Conservation (phyloP, 495 filamentous ascomycete species). For the Pseudomonodictys pantanalensis region DNA sequence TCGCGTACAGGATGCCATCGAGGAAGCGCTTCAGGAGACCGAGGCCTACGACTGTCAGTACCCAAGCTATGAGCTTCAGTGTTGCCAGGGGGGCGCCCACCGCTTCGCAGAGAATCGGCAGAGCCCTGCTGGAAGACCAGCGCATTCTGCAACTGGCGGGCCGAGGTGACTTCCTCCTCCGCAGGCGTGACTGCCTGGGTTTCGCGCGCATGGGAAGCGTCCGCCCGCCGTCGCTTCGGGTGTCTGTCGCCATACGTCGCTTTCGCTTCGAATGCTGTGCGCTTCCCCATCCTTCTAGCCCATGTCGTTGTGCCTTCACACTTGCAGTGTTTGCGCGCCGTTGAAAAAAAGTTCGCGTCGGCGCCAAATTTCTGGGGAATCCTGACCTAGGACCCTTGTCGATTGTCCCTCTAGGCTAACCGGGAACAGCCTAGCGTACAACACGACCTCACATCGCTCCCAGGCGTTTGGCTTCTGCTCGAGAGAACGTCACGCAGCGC, state of each 20-base stretch:
- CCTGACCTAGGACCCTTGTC: too few relatives aligned
- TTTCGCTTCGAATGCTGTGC: conserved; percentile 21
- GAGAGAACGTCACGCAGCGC: too few relatives aligned
- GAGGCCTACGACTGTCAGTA: conserved; percentile 53
- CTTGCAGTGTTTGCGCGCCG: too few relatives aligned
- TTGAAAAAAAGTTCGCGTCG: neutral
- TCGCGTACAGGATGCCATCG: conserved; percentile 54
- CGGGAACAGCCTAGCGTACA: too few relatives aligned
- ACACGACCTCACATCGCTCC: too few relatives aligned
- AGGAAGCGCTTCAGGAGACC: conserved; percentile 75
- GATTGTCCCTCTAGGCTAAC: too few relatives aligned
- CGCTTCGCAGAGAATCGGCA: conserved; percentile 14
- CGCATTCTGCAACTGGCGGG: conserved; percentile 26
- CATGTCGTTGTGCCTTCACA: neutral
- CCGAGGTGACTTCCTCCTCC: conserved; percentile 19
- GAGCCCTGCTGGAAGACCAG: conserved; percentile 30
- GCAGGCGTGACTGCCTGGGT: neutral
- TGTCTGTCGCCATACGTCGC: neutral
- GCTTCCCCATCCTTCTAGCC: conserved; percentile 27
- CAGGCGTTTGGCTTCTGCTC: too few relatives aligned
- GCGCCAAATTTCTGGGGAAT: neutral
- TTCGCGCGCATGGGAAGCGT: conserved; percentile 1
- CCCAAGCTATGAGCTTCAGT: neutral
- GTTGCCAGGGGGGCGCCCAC: conserved; percentile 1
- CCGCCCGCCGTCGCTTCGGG: conserved; percentile 28